Percentiles rank a stretch among this genome's conserved stretches.
Conservation (phyloP, 2,329 filamentous ascomycete genomes). For the Colletotrichum gigasporum region DNA sequence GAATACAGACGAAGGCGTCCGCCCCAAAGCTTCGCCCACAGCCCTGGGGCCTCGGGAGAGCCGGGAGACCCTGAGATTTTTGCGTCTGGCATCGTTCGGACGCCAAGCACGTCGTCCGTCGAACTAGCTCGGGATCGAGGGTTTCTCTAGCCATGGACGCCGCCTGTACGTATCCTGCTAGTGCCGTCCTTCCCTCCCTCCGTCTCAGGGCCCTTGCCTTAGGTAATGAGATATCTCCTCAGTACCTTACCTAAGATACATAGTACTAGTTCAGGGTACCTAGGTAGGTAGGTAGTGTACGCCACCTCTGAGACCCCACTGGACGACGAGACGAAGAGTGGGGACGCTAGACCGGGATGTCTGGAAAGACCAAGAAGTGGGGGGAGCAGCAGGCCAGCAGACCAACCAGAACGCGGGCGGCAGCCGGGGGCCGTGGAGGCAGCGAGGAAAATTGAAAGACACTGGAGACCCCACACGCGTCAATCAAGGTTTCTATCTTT, state of each 20-base stretch:
- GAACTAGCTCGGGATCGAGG: background rate
- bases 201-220: background rate
- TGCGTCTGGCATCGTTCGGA: background rate
- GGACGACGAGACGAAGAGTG: background rate
- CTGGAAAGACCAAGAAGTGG: background rate
- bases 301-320: background rate
- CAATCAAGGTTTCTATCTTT: slow-evolving; percentile 31
- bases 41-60: background rate
- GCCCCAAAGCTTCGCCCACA: slow-evolving; percentile 23
- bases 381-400: background rate
- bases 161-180: background rate
- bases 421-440: background rate
- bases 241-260: too few species aligned
- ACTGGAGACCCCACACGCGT: slow-evolving; percentile 18
- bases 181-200: background rate
- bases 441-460: background rate
- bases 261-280: too few species aligned
- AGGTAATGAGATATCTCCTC: background rate
- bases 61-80: background rate
- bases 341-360: background rate
- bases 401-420: background rate
- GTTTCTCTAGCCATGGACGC: background rate
- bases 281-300: too few species aligned
- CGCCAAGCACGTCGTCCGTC: background rate
- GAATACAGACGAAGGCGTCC: slow-evolving; percentile 6